Evolutionary conservation across 768 basidiomycete species (phyloP).

Genomic region (Hebeloma cylindrosporum): DNA sequence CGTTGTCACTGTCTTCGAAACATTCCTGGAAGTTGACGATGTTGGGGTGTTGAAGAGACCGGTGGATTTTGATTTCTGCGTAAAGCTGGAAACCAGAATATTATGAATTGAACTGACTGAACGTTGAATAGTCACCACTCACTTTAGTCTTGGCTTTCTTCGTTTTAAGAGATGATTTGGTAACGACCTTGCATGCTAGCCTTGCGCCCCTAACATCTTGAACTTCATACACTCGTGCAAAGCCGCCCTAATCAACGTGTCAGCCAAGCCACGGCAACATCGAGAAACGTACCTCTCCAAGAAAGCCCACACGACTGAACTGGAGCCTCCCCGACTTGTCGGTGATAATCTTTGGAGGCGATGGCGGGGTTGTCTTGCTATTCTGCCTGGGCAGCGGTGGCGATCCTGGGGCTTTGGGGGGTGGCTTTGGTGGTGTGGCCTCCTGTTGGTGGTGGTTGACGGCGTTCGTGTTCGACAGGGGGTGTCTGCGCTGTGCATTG

Average conservation of each 20-base stretch:
- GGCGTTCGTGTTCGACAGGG: constrained; percentile 42
- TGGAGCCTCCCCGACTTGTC: constrained; percentile 59
- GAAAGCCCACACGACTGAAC: constrained; percentile 74
- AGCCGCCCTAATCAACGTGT: constrained; percentile 63
- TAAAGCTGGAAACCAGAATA: constrained; percentile 62
- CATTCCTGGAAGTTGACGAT: constrained; percentile 91
- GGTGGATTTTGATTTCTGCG: constrained; percentile 98
- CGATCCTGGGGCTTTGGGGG: constrained; percentile 45
- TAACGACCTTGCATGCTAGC: constrained; percentile 91
- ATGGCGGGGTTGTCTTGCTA: constrained; percentile 77
- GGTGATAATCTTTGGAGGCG: constrained; percentile 73
- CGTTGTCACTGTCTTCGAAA: constrained; percentile 93
- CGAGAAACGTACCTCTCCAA: constrained; percentile 74
- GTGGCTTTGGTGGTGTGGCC: constrained; percentile 34
- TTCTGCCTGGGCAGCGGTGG: constrained; percentile 82
- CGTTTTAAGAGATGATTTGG: constrained; percentile 87
- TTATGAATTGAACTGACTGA: background rate
- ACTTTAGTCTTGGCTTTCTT: constrained; percentile 99
- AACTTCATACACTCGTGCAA: constrained; percentile 96
- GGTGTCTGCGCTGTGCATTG: constrained; percentile 39
- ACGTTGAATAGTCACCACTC: too few relatives aligned
- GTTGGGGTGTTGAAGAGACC: constrained; percentile 86
- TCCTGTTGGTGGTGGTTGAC: constrained; percentile 30
- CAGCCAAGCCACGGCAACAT: constrained; percentile 26
- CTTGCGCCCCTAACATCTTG: constrained; percentile 63